A percentile compares a stretch with the other conserved stretches of the same genome.
phyloP scores from a whole-genome alignment of 2,329 filamentous ascomycete genomes.

The Alternaria infectoria region DNA sequence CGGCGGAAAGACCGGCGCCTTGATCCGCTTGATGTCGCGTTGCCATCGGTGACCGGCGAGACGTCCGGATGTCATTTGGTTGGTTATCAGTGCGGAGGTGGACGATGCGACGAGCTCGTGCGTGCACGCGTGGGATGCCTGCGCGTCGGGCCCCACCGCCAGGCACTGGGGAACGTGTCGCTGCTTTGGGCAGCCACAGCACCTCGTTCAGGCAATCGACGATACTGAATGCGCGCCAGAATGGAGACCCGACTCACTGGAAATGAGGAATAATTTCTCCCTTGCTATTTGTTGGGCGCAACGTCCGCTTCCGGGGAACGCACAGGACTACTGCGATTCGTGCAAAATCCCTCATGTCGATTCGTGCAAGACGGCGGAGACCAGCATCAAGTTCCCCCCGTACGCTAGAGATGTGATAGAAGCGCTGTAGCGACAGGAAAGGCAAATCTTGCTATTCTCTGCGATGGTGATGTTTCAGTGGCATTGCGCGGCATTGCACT shows the following conservation, averaged over 20 bases:
- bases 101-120: conserved; percentile 16
- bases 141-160: conserved; percentile 10
- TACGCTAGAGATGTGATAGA: conserved; percentile 30
- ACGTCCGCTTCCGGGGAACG: conserved; percentile 10
- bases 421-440: conserved; percentile 16
- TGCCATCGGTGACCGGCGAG: conserved; percentile 17
- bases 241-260: conserved; percentile 20
- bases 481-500: conserved; percentile 1
- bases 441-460: conserved; percentile 14
- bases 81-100: conserved; percentile 13
- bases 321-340: conserved; percentile 20
- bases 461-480: conserved; percentile 5
- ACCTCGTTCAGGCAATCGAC: conserved; percentile 14
- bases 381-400: conserved; percentile 36
- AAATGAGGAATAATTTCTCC: conserved; percentile 12
- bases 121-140: conserved; percentile 10
- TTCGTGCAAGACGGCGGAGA: conserved; percentile 31
- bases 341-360: conserved; percentile 17
- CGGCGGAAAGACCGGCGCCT: conserved; percentile 5
- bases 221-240: conserved; percentile 16
- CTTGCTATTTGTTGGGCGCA: conserved; percentile 12
- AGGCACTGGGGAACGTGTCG: conserved; percentile 21
- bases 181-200: conserved; percentile 10
- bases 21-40: conserved; percentile 4
- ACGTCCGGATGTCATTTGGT: conserved; percentile 4